Evolutionary conservation across 129 eudicot genomes (phyloP).

Genomic region (Erigeron canadensis): DNA sequence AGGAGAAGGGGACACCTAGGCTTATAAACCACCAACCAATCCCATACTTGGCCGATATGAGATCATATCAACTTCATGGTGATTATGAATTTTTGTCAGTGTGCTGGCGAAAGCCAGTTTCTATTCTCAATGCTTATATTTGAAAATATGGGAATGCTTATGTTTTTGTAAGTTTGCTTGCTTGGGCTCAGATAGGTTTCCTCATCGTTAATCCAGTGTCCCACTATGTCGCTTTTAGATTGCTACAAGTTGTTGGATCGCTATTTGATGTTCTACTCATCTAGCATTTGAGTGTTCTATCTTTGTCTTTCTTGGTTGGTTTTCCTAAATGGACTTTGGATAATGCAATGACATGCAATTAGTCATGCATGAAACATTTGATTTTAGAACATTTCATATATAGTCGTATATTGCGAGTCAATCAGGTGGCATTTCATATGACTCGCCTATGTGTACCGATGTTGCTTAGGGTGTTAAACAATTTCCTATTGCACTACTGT

Average conservation of each 20-base stretch:
- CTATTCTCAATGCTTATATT: too few relatives aligned
- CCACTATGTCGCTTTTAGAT: not conserved
- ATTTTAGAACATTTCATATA: not conserved
- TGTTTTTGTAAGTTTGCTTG: not conserved
- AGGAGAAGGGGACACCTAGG: too few relatives aligned
- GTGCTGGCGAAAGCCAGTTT: too few relatives aligned
- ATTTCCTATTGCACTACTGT: slow-evolving; percentile 11
- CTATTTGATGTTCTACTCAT: not conserved
- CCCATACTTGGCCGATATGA: too few relatives aligned
- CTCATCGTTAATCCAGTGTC: not conserved
- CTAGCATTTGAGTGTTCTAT: not conserved
- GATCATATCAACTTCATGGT: too few relatives aligned
- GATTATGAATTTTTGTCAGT: too few relatives aligned
- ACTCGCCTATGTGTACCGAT: not conserved
- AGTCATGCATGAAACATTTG: not conserved
- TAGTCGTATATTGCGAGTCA: not conserved
- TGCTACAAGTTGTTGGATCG: not conserved
- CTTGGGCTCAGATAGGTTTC: not conserved
- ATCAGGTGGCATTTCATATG: slow-evolving; percentile 16
- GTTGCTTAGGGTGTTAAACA: not conserved
- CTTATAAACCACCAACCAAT: too few relatives aligned
- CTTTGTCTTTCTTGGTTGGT: not conserved
- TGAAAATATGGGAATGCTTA: too few relatives aligned
- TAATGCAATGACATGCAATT: not conserved
- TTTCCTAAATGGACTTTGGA: slow-evolving; percentile 3